Base-by-base conservation (phyloP, 169 alveolate species). In the Perkinsus chesapeaki region DNA sequence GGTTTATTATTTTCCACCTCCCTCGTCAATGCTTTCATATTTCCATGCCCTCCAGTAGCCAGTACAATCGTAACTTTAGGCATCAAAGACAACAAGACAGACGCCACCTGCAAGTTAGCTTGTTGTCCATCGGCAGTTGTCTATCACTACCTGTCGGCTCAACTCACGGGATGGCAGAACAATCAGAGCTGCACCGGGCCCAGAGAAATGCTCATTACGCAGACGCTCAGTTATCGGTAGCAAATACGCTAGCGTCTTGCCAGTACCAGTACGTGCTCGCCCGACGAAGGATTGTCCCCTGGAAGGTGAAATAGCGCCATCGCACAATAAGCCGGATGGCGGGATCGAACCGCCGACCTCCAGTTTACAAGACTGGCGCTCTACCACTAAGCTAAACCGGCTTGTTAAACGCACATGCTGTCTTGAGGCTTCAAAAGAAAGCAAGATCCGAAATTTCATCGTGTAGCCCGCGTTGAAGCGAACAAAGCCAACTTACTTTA, bases 241-340 rank as follows among this genome's bases (percentile, higher is more conserved):
- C 48, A 91, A 39, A 72, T 91, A 91, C 27, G 92, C 92, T 0
- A 91, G 92, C 9, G 92, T 91, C 72, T 91, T 91, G 92, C 92
- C 92, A 36, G 92, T 91, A 5, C 92, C 92, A 19, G 92, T 91
- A 19, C 60, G 47, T 3, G 92, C 39, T 20, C 92, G 92, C 10
- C 92, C 92, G 36, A 91, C 39, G 60, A 91, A 60, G 1, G 82
- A 23, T 23, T 60, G 82, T 0, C 82, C 82, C 31, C 82, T 60
- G 31, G 27, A 27, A 23, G n/a, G n/a, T n/a, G 7, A 60, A 60
- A 60, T 27, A 27, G 27, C 12, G 23, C 12, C 3, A 12, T 0
- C 12, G 36, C 27, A 1, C 31, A 60, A 12, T 16, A 60, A 60
- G 82, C 82, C 82, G 31, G 12, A 23, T 7, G 82, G 31, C 36